phyloP scores from a whole-genome alignment of 495 filamentous ascomycete genomes.

The Lophiotrema nucula region DNA sequence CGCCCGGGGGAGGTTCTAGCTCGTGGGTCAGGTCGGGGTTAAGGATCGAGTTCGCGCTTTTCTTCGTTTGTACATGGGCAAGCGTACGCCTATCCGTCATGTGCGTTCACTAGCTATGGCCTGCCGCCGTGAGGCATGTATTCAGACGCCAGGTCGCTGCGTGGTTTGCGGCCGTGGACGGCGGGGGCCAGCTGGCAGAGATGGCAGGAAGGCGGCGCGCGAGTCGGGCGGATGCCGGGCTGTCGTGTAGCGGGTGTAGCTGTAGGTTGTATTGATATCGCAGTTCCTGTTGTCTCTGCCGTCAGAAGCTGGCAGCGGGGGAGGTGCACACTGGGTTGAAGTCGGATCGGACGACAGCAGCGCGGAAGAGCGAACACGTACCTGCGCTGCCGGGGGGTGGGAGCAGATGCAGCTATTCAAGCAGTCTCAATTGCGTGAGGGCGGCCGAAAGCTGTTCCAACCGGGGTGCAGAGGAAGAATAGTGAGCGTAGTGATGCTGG shows the following conservation, averaged over 20 bases:
- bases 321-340: background rate
- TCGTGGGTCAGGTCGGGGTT: slow-evolving; percentile 32
- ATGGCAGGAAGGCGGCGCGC: background rate
- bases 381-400: background rate
- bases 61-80: slow-evolving; percentile 44
- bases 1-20: slow-evolving; percentile 12
- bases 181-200: background rate
- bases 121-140: slow-evolving; percentile 19
- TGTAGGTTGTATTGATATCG: slow-evolving; percentile 7
- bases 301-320: slow-evolving; percentile 7
- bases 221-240: background rate
- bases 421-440: slow-evolving; percentile 23
- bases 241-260: background rate
- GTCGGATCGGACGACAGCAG: slow-evolving; percentile 1
- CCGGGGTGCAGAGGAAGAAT: slow-evolving; percentile 21
- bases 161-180: background rate
- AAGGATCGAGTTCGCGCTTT: slow-evolving; percentile 36
- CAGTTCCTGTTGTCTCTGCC: background rate
- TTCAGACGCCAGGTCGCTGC: background rate
- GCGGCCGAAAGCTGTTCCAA: slow-evolving; percentile 6
- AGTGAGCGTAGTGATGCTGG: slow-evolving; percentile 18
- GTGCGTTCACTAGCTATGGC: slow-evolving; percentile 15
- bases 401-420: slow-evolving; percentile 13
- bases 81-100: slow-evolving; percentile 24
- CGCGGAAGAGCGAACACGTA: background rate